Evolutionary conservation across 257 asterid genomes (phyloP).

Genomic region (Solanum pennellii): DNA sequence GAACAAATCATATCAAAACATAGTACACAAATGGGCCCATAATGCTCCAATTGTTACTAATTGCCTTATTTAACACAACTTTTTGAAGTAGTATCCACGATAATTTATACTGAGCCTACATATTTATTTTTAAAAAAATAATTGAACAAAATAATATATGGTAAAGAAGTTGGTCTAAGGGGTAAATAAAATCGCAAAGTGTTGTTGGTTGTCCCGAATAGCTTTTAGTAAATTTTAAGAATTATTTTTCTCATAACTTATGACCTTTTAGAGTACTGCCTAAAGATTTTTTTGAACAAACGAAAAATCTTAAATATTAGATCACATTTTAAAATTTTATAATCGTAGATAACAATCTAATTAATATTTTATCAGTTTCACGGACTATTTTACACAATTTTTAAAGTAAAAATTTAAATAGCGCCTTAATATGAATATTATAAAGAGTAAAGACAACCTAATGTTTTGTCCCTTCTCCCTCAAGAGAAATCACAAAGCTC

Average conservation of each 20-base stretch:
- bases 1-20: background rate
- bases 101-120: background rate
- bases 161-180: background rate
- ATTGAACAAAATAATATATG: background rate
- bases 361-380: background rate
- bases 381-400: background rate
- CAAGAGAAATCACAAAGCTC: background rate
- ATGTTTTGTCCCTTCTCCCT: background rate
- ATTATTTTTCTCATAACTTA: background rate
- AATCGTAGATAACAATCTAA: background rate
- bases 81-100: background rate
- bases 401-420: background rate
- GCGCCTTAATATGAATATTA: background rate
- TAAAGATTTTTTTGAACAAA: background rate
- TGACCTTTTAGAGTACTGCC: accelerated
- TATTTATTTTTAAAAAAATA: background rate
- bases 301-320: background rate
- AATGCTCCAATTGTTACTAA: background rate
- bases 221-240: background rate
- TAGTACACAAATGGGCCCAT: background rate
- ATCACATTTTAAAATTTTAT: too few species aligned
- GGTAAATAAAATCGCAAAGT: background rate
- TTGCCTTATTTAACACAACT: background rate
- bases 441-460: background rate
- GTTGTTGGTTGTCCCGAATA: background rate